Conservation (phyloP, 345 rosid species). For the Eucalyptus marginata region DNA sequence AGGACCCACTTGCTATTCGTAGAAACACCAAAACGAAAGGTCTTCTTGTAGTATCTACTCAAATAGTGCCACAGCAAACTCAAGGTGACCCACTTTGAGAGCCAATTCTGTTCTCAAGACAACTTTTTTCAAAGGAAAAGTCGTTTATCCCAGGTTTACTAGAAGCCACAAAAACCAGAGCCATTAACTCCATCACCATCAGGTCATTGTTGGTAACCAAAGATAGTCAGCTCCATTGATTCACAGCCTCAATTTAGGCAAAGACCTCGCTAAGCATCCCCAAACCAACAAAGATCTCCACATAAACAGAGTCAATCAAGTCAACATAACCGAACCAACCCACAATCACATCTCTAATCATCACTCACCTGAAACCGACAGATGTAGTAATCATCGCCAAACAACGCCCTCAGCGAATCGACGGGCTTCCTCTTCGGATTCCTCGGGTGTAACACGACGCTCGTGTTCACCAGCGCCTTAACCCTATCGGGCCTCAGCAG, state of each 20-base stretch:
- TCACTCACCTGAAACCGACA: constrained; percentile 66
- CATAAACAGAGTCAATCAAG: not conserved
- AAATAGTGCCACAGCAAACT: not conserved
- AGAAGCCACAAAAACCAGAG: not conserved
- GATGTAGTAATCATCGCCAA: constrained; percentile 61
- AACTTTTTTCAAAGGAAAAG: not conserved
- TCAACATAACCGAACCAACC: not conserved
- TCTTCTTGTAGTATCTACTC: not conserved
- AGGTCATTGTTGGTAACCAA: not conserved
- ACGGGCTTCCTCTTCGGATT: constrained; percentile 29
- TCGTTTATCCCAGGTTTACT: not conserved
- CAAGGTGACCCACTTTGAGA: not conserved
- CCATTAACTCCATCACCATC: not conserved
- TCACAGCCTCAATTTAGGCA: not conserved
- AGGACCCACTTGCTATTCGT: not conserved
- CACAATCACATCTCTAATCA: not conserved
- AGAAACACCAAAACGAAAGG: not conserved
- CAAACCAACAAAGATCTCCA: not conserved
- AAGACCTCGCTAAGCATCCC: not conserved
- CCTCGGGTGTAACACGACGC: constrained; percentile 34
- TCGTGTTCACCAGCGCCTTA: constrained; percentile 52
- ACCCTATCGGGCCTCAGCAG: constrained; percentile 56
- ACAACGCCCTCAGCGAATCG: constrained; percentile 22
- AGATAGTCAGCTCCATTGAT: not conserved
- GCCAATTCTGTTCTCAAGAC: not conserved